Conservation (phyloP, 73 alveolate genomes). For the Stentor roeselii region DNA sequence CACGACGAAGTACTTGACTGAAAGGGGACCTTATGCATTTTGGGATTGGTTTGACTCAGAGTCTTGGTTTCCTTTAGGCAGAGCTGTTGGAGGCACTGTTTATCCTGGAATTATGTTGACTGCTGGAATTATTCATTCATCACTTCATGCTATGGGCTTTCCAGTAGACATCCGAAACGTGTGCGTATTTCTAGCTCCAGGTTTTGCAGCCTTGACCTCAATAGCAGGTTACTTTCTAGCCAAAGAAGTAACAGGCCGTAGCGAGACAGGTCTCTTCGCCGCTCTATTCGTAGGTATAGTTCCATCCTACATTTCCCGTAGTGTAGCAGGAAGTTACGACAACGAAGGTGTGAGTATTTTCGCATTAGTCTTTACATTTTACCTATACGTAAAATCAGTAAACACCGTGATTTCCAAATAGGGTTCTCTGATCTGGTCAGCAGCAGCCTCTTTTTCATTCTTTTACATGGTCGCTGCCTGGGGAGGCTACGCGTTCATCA, state of each 20-base stretch:
- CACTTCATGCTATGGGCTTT: conserved; percentile 80
- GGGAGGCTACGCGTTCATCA: conserved; percentile 95
- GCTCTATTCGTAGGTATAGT: conserved; percentile 97
- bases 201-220: conserved; percentile 92
- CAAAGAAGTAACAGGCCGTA: conserved; percentile 94
- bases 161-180: conserved; percentile 98
- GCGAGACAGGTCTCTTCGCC: conserved; percentile 95
- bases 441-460: conserved; percentile 63
- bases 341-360: conserved; percentile 90
- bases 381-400: conserved; percentile 73
- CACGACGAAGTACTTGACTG: conserved; percentile 87
- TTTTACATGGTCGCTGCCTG: conserved; percentile 89
- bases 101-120: conserved; percentile 99
- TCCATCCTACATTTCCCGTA: conserved; percentile 95
- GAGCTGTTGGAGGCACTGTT: conserved; percentile 98
- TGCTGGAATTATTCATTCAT: conserved; percentile 86
- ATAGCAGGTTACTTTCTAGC: conserved; percentile 95
- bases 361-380: conserved; percentile 83
- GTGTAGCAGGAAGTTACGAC: conserved; percentile 99
- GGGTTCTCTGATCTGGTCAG: conserved; percentile 49
- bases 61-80: conserved; percentile 99
- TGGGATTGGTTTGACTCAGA: conserved; percentile 99
- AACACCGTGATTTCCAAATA: conserved; percentile 47
- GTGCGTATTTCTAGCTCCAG: conserved; percentile 98
- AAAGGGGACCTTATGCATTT: conserved; percentile 94